phyloP scores from a whole-genome alignment of 768 basidiomycete genomes.

The Tylopilus sp. region DNA sequence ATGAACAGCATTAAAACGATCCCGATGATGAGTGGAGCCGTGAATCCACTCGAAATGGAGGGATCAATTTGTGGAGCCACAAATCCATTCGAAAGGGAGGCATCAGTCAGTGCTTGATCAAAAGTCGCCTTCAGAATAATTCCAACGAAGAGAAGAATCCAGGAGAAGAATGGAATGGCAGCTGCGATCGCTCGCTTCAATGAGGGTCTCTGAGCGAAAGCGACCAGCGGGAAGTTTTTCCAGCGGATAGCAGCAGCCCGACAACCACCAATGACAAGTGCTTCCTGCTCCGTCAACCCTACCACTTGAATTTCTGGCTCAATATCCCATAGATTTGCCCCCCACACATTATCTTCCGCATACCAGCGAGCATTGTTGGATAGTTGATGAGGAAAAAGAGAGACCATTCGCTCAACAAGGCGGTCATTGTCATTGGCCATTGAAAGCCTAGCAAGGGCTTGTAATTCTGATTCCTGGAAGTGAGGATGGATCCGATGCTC shows the following conservation, averaged over 20 bases:
- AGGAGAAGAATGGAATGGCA: constrained; percentile 3
- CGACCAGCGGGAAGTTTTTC: constrained; percentile 19
- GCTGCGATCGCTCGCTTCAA: background rate
- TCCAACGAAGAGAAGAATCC: background rate
- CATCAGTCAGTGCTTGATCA: no score
- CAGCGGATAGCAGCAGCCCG: constrained; percentile 22
- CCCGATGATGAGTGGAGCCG: background rate
- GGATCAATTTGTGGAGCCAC: no score
- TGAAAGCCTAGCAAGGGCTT: no score
- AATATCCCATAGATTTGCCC: constrained; percentile 21
- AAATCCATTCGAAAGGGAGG: no score
- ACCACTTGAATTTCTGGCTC: no score
- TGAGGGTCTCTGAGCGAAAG: constrained; percentile 15
- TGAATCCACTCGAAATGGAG: no score
- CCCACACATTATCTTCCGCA: constrained; percentile 10
- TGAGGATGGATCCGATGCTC: no score
- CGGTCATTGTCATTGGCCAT: no score
- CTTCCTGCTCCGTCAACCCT: constrained; percentile 14
- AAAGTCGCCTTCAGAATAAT: background rate
- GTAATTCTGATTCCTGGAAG: no score
- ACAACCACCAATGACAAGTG: constrained; percentile 24
- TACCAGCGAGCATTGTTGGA: constrained; percentile 4
- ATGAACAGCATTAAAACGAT: constrained; percentile 13
- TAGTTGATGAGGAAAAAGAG: constrained; percentile 3
- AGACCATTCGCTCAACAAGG: no score